Evolutionary conservation across 116 monocot genomes (phyloP), one percentile per base, ranked within the genome.

Genomic region (Zostera marina): DNA sequence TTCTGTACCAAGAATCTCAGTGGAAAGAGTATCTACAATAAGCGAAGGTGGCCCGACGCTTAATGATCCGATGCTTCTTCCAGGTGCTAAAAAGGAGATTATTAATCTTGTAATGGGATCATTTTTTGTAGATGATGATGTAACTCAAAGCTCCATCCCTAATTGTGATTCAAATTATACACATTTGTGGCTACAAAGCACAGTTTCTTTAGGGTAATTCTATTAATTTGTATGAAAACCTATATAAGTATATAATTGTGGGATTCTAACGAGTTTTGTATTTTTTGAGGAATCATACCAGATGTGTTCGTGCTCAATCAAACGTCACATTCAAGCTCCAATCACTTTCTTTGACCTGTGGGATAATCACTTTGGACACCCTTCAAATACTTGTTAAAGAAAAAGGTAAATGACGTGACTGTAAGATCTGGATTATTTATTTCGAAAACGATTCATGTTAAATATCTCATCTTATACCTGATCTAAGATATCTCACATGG

Each of bases 161-260:
- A 73, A 60, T 65, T 63, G 66, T 55, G 68, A 72, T 57, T 60
- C 65, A 43, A 79, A 81, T 22, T 83, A 73, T 54, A 76, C 83
- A 14, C 98, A 98, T 81, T 63, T 98, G 21, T 98, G 98, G 98
- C 59, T 98, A 44, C 98, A 90, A 64, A 83, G 90, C 73, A 69
- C 70, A 14, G 86, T 98, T 46, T 90, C 98, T 52, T 70, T 98
- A 38, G 98, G 98, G 90, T 90, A 86, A 69, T 8, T 43, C 14
- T n/a, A 8, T 16, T 38, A 39, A 56, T 39, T 39, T 32, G 16
- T 65, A 32, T 13, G 64, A 3, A 32, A 32, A 32, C 32, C 1
- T 32, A 32, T 32, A n/a, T 32, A 32, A 3, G 32, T 2, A 2
- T 32, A 3, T 32, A 5, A 3, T 32, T 5, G 4, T 32, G 32